Percentiles rank a stretch among this genome's conserved stretches.
Evolutionary conservation across 2,329 filamentous ascomycete species (phyloP).

Genomic region (Colletotrichum limetticola): DNA sequence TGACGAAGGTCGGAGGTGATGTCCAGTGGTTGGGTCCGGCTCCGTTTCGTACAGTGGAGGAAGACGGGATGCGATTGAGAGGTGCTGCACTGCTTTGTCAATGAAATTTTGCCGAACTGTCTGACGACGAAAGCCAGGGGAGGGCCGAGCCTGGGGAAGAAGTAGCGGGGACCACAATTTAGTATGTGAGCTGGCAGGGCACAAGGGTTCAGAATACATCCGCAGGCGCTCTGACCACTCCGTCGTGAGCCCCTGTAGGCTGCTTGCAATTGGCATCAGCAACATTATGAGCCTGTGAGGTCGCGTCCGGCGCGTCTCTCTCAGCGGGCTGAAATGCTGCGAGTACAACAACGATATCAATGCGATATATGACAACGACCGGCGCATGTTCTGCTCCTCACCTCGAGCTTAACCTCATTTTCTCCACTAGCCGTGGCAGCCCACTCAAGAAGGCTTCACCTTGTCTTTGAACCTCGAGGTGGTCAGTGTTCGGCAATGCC

Average conservation of each 20-base stretch:
- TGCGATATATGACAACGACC: constrained; percentile 1
- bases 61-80: constrained; percentile 31
- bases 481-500: constrained; percentile 25
- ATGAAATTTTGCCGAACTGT: constrained; percentile 48
- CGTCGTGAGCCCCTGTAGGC: constrained; percentile 6
- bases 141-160: constrained; percentile 34
- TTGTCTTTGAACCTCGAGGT: background rate
- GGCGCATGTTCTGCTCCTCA: background rate
- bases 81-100: constrained; percentile 37
- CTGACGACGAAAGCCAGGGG: constrained; percentile 35
- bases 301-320: constrained; percentile 35
- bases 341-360: constrained; percentile 14
- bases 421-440: background rate
- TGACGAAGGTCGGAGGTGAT: constrained; percentile 45
- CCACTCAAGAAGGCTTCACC: background rate
- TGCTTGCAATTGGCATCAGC: constrained; percentile 18
- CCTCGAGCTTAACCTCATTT: background rate
- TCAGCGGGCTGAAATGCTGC: constrained; percentile 4
- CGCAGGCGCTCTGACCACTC: constrained; percentile 5
- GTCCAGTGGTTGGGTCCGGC: constrained; percentile 37
- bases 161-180: constrained; percentile 40
- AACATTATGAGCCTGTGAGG: constrained; percentile 29
- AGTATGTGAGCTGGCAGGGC: background rate
- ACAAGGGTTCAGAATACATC: background rate
- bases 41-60: constrained; percentile 27